Evolutionary conservation across 495 filamentous ascomycete genomes (phyloP).

Genomic region (Penicillium simplicissimum): DNA sequence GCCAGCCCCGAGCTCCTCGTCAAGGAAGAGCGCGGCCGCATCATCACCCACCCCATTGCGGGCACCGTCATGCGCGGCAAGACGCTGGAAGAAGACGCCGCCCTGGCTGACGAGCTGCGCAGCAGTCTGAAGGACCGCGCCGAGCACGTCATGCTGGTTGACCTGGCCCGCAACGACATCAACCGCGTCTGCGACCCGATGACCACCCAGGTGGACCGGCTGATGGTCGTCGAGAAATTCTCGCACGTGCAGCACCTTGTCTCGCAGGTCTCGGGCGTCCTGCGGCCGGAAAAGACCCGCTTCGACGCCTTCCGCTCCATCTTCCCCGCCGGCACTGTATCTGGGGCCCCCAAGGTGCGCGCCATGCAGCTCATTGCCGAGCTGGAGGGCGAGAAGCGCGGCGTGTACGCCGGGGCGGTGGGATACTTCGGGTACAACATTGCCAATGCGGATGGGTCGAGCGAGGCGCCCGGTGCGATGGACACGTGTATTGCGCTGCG

Average conservation of each 20-base stretch:
- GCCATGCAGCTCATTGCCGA: conserved; percentile 98
- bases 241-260: conserved; percentile 96
- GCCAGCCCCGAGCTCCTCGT: conserved; percentile 92
- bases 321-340: conserved; percentile 93
- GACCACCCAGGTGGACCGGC: conserved; percentile 81
- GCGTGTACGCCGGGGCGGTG: conserved; percentile 95
- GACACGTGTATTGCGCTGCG: conserved; percentile 98
- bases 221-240: conserved; percentile 97
- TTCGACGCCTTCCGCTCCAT: conserved; percentile 96
- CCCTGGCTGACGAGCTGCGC: conserved; percentile 74
- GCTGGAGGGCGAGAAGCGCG: conserved; percentile 87
- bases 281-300: conserved; percentile 78
- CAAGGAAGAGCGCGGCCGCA: conserved; percentile 80
- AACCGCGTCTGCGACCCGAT: conserved; percentile 93
- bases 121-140: conserved; percentile 89
- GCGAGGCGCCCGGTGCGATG: conserved; percentile 76
- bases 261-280: conserved; percentile 86
- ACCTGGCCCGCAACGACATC: conserved; percentile 93
- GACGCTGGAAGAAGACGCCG: conserved; percentile 75
- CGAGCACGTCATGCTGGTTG: conserved; percentile 99
- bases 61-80: conserved; percentile 89
- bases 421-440: conserved; percentile 66
- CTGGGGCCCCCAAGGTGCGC: conserved; percentile 90
- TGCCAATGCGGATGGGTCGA: conserved; percentile 38
- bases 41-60: conserved; percentile 96